Evolutionary conservation across 257 asterid species (phyloP).

Genomic region (Prunella vulgaris): DNA sequence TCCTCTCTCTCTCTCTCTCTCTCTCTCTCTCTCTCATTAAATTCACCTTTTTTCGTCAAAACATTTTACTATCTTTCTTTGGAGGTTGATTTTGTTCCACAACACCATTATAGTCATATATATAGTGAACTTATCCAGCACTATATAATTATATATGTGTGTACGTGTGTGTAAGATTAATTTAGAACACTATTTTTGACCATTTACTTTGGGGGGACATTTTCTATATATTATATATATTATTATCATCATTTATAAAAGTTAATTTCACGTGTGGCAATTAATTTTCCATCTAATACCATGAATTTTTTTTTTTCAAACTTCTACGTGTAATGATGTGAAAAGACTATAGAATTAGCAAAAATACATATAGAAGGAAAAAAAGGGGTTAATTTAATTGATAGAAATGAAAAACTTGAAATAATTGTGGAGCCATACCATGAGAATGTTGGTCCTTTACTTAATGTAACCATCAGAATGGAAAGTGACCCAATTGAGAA

Average conservation of each 20-base stretch:
- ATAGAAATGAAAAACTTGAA: slow-evolving; percentile 13
- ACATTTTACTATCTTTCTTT: slow-evolving; percentile 1
- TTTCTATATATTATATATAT: too few species aligned
- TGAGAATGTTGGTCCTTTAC: slow-evolving; percentile 83
- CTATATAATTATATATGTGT: not conserved
- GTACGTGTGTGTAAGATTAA: not conserved
- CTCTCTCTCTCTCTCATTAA: not conserved
- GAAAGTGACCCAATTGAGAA: slow-evolving; percentile 77
- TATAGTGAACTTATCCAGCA: not conserved
- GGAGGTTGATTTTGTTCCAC: not conserved
- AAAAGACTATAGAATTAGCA: not conserved
- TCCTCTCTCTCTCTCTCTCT: not conserved
- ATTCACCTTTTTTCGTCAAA: not conserved
- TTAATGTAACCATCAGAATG: slow-evolving; percentile 51
- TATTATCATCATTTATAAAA: too few species aligned
- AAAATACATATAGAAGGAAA: not conserved
- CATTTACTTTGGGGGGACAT: not conserved
- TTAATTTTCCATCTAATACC: too few species aligned
- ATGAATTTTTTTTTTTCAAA: too few species aligned
- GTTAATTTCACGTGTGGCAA: too few species aligned
- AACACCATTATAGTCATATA: not conserved
- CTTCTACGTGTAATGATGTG: not conserved
- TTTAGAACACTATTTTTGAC: not conserved
- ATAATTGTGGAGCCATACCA: slow-evolving; percentile 72
- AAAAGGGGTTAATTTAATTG: not conserved